These are phyloP conservation scores for Rhytidhysteron rufulum DNA, from an alignment of 2,329 filamentous ascomycete genomes.

Conservation along the genomic window DNA sequence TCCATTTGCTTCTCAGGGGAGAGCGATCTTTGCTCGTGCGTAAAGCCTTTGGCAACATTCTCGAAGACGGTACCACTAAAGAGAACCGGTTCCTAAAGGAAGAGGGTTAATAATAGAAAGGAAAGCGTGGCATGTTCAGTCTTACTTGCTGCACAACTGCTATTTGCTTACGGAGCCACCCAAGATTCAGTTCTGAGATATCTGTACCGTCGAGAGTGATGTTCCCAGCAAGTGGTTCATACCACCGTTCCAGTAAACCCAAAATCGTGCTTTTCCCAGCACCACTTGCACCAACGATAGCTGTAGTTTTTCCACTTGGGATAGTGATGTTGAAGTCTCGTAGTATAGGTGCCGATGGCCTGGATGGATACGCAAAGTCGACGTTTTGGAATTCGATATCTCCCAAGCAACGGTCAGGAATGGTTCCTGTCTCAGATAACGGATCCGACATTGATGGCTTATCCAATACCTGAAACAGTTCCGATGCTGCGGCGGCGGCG, in stretches of 20 bases:
- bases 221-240: conserved; percentile 24
- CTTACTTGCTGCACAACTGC: conserved; percentile 19
- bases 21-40: conserved; percentile 15
- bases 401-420: conserved; percentile 20
- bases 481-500: conserved; percentile 28
- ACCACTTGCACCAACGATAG: conserved; percentile 41
- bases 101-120: too few species aligned
- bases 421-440: conserved; percentile 15
- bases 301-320: conserved; percentile 41
- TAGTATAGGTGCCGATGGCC: conserved; percentile 34
- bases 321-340: conserved; percentile 31
- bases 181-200: conserved; percentile 8
- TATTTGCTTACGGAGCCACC: conserved; percentile 9
- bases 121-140: too few species aligned
- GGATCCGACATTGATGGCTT: conserved; percentile 2
- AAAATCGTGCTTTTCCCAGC: conserved; percentile 38
- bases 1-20: conserved; percentile 23
- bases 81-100: conserved; percentile 6
- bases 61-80: conserved; percentile 13
- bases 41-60: conserved; percentile 31
- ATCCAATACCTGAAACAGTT: conserved; percentile 22
- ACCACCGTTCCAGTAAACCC: conserved; percentile 36
- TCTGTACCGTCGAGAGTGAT: conserved; percentile 26
- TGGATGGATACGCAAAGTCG: conserved; percentile 67
- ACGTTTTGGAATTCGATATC: conserved; percentile 42